Base-by-base conservation (phyloP, 78 protist genomes). In the Polysphondylium violaceum region DNA sequence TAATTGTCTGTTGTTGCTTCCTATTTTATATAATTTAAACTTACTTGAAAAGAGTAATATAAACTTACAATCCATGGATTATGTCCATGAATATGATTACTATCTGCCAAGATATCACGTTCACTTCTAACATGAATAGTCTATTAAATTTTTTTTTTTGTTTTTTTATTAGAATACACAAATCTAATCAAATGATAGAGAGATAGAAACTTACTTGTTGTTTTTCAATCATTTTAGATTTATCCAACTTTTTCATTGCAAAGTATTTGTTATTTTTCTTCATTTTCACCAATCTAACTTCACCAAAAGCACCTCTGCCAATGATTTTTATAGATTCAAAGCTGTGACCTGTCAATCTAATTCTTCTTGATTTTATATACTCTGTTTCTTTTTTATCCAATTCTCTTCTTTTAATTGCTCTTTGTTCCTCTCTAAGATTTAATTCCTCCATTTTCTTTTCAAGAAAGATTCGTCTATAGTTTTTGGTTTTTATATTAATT, bases 261-360 rank as follows among this genome's bases (percentile, higher is more conserved):
- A 88, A 88, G 17, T 88, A 76, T 44, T 93, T 76, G 38, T 63
- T 79, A 35, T 86, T 88, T 31, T 74, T 78, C 51, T 86, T 93
- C 93, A 87, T 87, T 43, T 59, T 72, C 4, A 93, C 96, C 1
- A 93, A 67, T 58, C 92, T 27, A 19, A 93, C 96, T 77, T 93
- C 96, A n/a, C 96, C 96, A 87, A 93, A 93, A 14, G 96, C 96
- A 47, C 96, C 96, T 40, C 96, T 50, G 16, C 96, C 96, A n/a
- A 93, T 77, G 93, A 93, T 74, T 23, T 60, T 75, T 8, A 87
- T 21, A 38, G 88, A 71, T 21, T 93, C 96, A 55, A 93, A 93
- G 44, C 88, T 74, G 29, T 77, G 91, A 33, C 79, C 89, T 27
- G 90, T 93, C 41, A 93, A 64, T 71, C 90, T 65, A 35, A 78